A percentile compares a stretch with the other conserved stretches of the same genome.
Evolutionary conservation across 306 rosid species (phyloP).

Genomic region (Hippophae tibetana): DNA sequence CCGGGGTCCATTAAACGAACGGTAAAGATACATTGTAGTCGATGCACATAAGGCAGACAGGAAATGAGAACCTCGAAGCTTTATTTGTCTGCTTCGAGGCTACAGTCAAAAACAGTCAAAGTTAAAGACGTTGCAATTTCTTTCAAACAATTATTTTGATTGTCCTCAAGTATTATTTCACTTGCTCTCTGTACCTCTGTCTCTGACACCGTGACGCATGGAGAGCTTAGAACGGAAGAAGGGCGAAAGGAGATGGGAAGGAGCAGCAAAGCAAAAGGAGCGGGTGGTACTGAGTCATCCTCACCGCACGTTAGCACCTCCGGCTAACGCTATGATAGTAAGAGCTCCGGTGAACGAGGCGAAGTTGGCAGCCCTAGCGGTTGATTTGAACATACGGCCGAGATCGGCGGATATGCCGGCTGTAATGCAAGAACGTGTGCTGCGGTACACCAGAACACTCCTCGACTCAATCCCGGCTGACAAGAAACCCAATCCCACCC

Average conservation of each 20-base stretch:
- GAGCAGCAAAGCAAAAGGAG: slow-evolving; percentile 3
- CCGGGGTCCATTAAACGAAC: not conserved
- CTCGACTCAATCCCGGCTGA: slow-evolving; percentile 9
- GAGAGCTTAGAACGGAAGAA: slow-evolving; percentile 1
- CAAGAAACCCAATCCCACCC: slow-evolving; percentile 17
- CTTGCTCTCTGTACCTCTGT: not conserved
- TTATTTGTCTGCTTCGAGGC: too few relatives aligned
- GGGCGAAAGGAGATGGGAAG: not conserved
- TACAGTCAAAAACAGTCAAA: slow-evolving; percentile 8
- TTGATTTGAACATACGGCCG: slow-evolving; percentile 21
- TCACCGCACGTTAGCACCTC: slow-evolving; percentile 1
- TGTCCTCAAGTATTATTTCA: not conserved
- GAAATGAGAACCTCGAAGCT: not conserved
- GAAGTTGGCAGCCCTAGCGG: slow-evolving; percentile 16
- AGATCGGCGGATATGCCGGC: slow-evolving; percentile 24
- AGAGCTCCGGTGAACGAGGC: slow-evolving; percentile 8
- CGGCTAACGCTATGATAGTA: not conserved
- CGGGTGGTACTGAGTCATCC: not conserved
- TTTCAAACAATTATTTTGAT: too few relatives aligned
- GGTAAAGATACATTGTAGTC: not conserved
- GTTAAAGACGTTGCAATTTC: not conserved
- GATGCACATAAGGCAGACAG: not conserved
- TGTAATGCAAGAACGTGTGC: slow-evolving; percentile 18
- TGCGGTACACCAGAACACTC: slow-evolving; percentile 15
- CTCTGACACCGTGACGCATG: not conserved